Percentiles rank a stretch among this genome's conserved stretches.
These are phyloP conservation scores for Stachybotrys chlorohalonatus DNA, from an alignment of 2,329 filamentous ascomycete species.

Conservation along the genomic window DNA sequence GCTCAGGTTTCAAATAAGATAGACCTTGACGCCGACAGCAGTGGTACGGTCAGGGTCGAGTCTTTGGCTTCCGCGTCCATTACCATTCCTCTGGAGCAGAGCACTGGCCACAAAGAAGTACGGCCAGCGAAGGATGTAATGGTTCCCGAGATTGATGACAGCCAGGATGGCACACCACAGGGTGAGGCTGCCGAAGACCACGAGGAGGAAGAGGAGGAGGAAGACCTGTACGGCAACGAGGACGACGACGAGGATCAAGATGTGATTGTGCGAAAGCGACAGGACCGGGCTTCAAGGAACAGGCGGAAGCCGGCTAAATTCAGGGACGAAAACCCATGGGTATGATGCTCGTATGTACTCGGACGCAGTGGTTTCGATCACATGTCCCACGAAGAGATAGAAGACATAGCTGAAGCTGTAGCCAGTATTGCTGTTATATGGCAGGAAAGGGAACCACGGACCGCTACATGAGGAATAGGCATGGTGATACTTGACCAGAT, in stretches of 20 bases:
- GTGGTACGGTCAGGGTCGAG: neutral
- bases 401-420: too few species aligned
- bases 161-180: conserved; percentile 12
- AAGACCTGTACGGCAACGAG: conserved; percentile 6
- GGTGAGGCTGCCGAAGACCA: neutral
- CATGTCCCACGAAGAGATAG: too few species aligned
- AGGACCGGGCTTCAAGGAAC: conserved; percentile 17
- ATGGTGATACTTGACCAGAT: too few species aligned
- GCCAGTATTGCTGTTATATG: too few species aligned
- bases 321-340: conserved; percentile 21
- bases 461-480: too few species aligned
- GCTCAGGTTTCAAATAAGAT: neutral
- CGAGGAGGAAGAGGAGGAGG: neutral
- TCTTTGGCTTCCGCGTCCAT: neutral
- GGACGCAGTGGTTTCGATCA: too few species aligned
- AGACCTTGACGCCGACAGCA: neutral
- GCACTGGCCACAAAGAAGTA: neutral
- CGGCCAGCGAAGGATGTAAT: neutral
- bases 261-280: conserved; percentile 16
- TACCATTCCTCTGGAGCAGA: neutral
- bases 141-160: conserved; percentile 17
- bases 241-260: conserved; percentile 21
- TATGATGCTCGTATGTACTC: neutral
- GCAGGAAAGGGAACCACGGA: too few species aligned
- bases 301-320: conserved; percentile 26